These are phyloP conservation scores for Phytophthora agathidicida DNA, from an alignment of 352 stramenopile genomes.

Conservation along the genomic window DNA sequence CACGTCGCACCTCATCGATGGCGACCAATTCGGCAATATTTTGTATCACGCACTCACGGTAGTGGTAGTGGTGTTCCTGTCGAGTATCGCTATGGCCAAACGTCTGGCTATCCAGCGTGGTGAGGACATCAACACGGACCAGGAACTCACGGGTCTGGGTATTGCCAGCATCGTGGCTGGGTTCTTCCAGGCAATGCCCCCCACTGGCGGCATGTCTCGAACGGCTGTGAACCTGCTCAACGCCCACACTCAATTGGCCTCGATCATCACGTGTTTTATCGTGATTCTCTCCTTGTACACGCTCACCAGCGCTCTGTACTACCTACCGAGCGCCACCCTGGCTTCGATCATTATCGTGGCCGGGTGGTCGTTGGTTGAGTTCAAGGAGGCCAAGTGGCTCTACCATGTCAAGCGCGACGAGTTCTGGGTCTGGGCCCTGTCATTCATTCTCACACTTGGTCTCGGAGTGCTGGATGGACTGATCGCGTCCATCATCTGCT, in stretches of 20 bases:
- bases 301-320: constrained; percentile 83
- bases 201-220: constrained; percentile 77
- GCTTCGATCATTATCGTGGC: constrained; percentile 90
- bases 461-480: constrained; percentile 50
- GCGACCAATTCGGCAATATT: constrained; percentile 47
- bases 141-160: constrained; percentile 88
- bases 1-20: constrained; percentile 37
- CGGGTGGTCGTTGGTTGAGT: constrained; percentile 86
- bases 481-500: constrained; percentile 51
- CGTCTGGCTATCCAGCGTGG: constrained; percentile 67
- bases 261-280: constrained; percentile 78
- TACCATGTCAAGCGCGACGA: constrained; percentile 59
- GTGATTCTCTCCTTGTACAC: constrained; percentile 83
- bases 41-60: constrained; percentile 63
- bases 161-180: constrained; percentile 79
- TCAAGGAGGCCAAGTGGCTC: constrained; percentile 79
- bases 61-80: constrained; percentile 83
- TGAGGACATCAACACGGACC: constrained; percentile 64
- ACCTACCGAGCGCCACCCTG: constrained; percentile 77
- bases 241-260: constrained; percentile 79
- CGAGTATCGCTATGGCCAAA: constrained; percentile 88
- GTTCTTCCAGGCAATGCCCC: constrained; percentile 89
- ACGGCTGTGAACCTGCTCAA: constrained; percentile 89
- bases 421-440: constrained; percentile 50
- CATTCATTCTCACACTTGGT: constrained; percentile 49